Conservation (phyloP, 345 rosid species). For the Boechera divaricarpa region DNA sequence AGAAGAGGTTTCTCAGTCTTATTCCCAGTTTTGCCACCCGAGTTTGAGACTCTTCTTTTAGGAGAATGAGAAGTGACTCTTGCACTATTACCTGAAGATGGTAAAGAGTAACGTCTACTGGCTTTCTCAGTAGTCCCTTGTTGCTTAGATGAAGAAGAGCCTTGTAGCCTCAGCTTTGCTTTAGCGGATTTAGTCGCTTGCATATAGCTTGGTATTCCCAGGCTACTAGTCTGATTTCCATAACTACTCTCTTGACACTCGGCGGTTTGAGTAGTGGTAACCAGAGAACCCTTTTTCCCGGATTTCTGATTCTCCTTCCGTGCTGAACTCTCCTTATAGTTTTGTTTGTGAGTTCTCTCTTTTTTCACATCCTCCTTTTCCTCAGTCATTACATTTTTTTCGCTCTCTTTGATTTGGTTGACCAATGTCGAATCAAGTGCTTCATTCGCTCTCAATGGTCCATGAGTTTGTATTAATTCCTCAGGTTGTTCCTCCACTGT, state of each 20-base stretch:
- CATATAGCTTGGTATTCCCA: constrained; percentile 82
- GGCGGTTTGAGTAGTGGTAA: constrained; percentile 50
- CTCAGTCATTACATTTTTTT: constrained; percentile 49
- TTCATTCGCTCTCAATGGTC: constrained; percentile 49
- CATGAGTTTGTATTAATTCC: constrained; percentile 43
- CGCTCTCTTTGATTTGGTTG: constrained; percentile 30
- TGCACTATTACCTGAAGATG: constrained; percentile 63
- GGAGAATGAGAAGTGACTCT: constrained; percentile 80
- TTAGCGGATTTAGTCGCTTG: constrained; percentile 88
- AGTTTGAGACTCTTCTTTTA: constrained; percentile 60
- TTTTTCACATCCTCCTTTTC: constrained; percentile 47
- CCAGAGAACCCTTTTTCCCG: constrained; percentile 51
- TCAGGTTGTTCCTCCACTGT: constrained; percentile 42
- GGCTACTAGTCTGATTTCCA: constrained; percentile 57
- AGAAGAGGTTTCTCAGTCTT: constrained; percentile 57
- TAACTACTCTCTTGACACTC: constrained; percentile 58
- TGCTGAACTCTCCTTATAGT: constrained; percentile 51
- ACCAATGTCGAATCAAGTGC: constrained; percentile 41
- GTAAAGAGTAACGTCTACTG: constrained; percentile 75
- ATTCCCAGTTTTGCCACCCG: constrained; percentile 62
- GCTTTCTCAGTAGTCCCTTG: constrained; percentile 61
- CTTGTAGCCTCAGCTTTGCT: constrained; percentile 87
- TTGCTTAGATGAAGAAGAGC: constrained; percentile 66
- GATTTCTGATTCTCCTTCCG: constrained; percentile 58
- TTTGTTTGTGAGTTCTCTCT: constrained; percentile 55